Conservation (phyloP, 805 yeast species). For the Candida sakaeoensis region DNA sequence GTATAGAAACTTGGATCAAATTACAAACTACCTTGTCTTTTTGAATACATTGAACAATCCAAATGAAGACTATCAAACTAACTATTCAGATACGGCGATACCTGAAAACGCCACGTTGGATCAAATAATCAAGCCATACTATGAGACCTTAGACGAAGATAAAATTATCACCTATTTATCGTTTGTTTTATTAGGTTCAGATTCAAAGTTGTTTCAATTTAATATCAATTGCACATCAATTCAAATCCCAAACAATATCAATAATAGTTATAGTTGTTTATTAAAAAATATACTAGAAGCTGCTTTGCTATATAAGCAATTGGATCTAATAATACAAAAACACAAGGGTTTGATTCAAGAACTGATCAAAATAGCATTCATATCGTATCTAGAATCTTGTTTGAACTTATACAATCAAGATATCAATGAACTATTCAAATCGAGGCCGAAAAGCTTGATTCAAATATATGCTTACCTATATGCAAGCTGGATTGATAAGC, state of each 20-base stretch:
- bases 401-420: constrained; percentile 30
- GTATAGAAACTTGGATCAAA: constrained; percentile 26
- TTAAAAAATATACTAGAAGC: constrained; percentile 64
- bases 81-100: no score
- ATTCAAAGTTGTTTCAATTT: constrained; percentile 53
- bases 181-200: constrained; percentile 59
- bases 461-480: constrained; percentile 39
- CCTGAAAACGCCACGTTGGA: constrained; percentile 4
- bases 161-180: constrained; percentile 43
- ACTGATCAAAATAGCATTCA: constrained; percentile 61
- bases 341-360: constrained; percentile 30
- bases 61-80: constrained; percentile 1
- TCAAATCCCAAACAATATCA: constrained; percentile 50
- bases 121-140: constrained; percentile 23
- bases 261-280: constrained; percentile 54
- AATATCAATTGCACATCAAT: constrained; percentile 19
- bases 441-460: constrained; percentile 26
- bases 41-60: constrained; percentile 19
- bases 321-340: constrained; percentile 30
- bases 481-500: constrained; percentile 45
- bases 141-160: constrained; percentile 27
- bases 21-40: constrained; percentile 32
- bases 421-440: constrained; percentile 32
- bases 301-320: constrained; percentile 56
- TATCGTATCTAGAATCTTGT: constrained; percentile 44